A percentile compares a stretch with the other conserved stretches of the same genome.
These are phyloP conservation scores for Colletotrichum agaves DNA, from an alignment of 2,329 filamentous ascomycete species.

Conservation along the genomic window DNA sequence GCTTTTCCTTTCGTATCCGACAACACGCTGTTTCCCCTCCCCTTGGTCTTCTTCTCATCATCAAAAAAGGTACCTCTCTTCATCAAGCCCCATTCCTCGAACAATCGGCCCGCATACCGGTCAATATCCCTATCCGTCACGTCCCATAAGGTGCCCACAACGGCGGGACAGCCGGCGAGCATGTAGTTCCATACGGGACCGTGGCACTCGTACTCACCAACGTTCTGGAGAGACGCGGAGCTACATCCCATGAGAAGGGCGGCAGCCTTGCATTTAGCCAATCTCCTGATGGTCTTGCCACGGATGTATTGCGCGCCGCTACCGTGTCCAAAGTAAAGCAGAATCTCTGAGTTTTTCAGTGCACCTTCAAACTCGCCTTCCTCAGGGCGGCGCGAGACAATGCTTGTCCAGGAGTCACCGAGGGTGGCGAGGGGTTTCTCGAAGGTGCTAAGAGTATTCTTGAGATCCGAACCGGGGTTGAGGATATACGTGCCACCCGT, in stretches of 20 bases:
- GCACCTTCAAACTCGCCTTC: constrained; percentile 81
- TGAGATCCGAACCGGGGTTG: constrained; percentile 88
- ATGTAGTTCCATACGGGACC: constrained; percentile 94
- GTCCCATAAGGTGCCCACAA: constrained; percentile 96
- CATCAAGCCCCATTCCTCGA: constrained; percentile 88
- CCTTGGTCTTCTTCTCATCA: constrained; percentile 29
- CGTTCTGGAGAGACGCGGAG: constrained; percentile 82
- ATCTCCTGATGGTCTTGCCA: constrained; percentile 80
- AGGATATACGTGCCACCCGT: constrained; percentile 80
- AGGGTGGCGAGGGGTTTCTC: constrained; percentile 73
- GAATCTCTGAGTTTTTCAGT: constrained; percentile 73
- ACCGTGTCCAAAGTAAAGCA: constrained; percentile 97
- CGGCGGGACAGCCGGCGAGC: constrained; percentile 84
- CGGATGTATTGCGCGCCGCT: constrained; percentile 95
- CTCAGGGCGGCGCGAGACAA: constrained; percentile 75
- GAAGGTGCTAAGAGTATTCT: constrained; percentile 81
- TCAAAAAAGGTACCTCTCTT: constrained; percentile 54
- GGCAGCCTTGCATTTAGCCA: constrained; percentile 79
- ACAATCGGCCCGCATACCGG: constrained; percentile 81
- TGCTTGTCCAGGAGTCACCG: constrained; percentile 75
- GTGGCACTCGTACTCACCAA: constrained; percentile 89
- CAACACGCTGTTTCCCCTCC: constrained; percentile 40
- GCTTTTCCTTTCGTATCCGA: constrained; percentile 43
- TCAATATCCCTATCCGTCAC: constrained; percentile 98
- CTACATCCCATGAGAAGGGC: constrained; percentile 95